Base-by-base conservation (phyloP, 2,329 filamentous ascomycete genomes). In the Claviceps spartinae region DNA sequence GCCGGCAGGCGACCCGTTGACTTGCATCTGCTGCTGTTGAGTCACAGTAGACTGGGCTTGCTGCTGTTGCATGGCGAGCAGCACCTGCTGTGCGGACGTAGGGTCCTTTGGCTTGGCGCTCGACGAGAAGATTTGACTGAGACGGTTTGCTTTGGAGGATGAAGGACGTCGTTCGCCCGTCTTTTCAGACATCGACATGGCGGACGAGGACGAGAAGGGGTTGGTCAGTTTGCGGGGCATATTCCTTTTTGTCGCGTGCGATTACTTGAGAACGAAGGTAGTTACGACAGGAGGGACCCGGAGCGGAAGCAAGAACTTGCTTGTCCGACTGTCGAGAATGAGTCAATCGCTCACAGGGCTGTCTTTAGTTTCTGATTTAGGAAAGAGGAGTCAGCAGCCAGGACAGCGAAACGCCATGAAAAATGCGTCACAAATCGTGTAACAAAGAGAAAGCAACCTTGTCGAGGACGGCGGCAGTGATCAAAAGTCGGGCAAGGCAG, bases 71-170 rank as follows among this genome's bases (percentile, higher is more conserved):
- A 83, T 80, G 55, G 79, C 75, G 63, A 85, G 76, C 47, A 88
- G 77, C 54, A 82, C 77, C 61, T 86, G 81, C 62, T 87, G 78
- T 49, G 82, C 76, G 54, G 80, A 75, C 49, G 75, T 72, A 60
- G 82, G 76, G 56, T 83, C 76, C 69, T 85, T 89, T 58, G 78
- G 73, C 72, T 89, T 91, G 58, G 86, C 84, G 49, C 85, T 86
- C 50, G 82, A 81, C 54, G 86, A 87, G 69, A 95, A 95, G 70
- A 95, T 81, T 64, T 89, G 84, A 59, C 82, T 81, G 60, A 95
- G 79, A 64, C 86, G 85, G 68, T 83, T 89, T 65, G 80, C 78
- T 69, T 86, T 88, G 61, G 78, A 79, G 58, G 75, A 73, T 44
- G 81, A 83, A 51, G 75, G 71, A 65, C 78, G 74, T 65, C 79